A percentile compares a stretch with the other conserved stretches of the same genome.
phyloP scores from a whole-genome alignment of 1,284 basidiomycete genomes.

The Rhizoctonia solani region DNA sequence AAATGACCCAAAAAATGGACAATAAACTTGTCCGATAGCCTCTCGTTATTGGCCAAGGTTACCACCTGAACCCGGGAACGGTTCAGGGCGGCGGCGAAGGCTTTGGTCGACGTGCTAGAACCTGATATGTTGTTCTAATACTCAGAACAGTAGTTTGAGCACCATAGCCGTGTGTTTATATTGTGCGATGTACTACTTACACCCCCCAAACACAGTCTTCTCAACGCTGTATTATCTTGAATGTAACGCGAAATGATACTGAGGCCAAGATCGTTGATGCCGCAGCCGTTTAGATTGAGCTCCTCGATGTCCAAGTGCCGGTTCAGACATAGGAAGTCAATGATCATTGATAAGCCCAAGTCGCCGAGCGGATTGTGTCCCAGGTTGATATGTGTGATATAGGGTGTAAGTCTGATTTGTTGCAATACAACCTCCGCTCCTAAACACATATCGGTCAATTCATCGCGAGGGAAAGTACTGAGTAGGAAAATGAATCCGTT shows the following conservation, averaged over 20 bases:
- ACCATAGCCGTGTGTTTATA: not conserved
- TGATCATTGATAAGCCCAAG: conserved; percentile 60
- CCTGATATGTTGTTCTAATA: conserved; percentile 54
- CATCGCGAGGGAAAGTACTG: not conserved
- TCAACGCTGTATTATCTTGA: conserved; percentile 52
- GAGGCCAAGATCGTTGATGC: conserved; percentile 60
- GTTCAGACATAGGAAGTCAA: conserved; percentile 56
- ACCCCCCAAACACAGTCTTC: conserved; percentile 57
- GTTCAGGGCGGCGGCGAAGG: conserved; percentile 56
- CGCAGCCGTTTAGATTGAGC: conserved; percentile 60
- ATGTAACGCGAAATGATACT: conserved; percentile 56
- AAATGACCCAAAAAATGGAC: conserved; percentile 56
- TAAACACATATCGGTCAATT: not conserved
- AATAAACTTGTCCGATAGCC: conserved; percentile 56
- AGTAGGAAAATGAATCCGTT: not conserved
- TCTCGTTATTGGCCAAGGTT: conserved; percentile 51
- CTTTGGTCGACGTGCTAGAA: conserved; percentile 45
- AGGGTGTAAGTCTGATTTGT: conserved; percentile 4
- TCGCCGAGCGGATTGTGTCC: conserved; percentile 63
- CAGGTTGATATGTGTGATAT: conserved; percentile 53
- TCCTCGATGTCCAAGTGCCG: conserved; percentile 55
- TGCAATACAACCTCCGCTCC: conserved; percentile 15
- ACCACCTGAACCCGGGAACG: conserved; percentile 53
- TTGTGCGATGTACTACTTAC: conserved; percentile 51
- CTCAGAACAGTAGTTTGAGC: conserved; percentile 38